phyloP scores from a whole-genome alignment of 2,329 filamentous ascomycete genomes.

The Sporothrix inflata region DNA sequence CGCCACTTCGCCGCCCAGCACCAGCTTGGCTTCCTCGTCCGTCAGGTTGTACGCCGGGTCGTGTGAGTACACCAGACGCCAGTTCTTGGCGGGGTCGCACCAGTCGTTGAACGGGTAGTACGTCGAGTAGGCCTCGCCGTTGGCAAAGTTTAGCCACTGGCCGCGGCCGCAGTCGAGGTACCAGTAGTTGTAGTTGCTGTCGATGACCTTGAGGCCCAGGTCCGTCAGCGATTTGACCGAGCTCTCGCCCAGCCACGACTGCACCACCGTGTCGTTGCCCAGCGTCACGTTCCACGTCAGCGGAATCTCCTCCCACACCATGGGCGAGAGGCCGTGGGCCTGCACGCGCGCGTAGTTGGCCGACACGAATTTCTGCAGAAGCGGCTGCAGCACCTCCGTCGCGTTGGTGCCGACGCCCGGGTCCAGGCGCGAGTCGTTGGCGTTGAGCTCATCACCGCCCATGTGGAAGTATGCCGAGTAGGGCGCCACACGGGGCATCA shows the following conservation, averaged over 20 bases:
- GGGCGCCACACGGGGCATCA: slow-evolving; percentile 71
- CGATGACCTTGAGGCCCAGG: slow-evolving; percentile 71
- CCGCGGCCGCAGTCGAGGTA: slow-evolving; percentile 85
- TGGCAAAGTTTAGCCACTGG: slow-evolving; percentile 73
- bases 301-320: slow-evolving; percentile 90
- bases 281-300: slow-evolving; percentile 77
- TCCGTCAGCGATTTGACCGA: slow-evolving; percentile 64
- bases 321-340: slow-evolving; percentile 66
- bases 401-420: slow-evolving; percentile 70
- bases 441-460: slow-evolving; percentile 85
- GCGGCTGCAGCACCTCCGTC: slow-evolving; percentile 66
- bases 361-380: slow-evolving; percentile 78
- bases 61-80: slow-evolving; percentile 79
- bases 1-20: slow-evolving; percentile 80
- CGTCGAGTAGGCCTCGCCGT: slow-evolving; percentile 53
- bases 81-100: slow-evolving; percentile 79
- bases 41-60: slow-evolving; percentile 71
- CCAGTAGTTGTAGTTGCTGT: slow-evolving; percentile 78
- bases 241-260: slow-evolving; percentile 72
- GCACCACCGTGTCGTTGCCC: slow-evolving; percentile 71
- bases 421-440: slow-evolving; percentile 73
- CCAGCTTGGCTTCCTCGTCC: slow-evolving; percentile 62
- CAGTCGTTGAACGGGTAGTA: slow-evolving; percentile 79
- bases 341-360: slow-evolving; percentile 68
- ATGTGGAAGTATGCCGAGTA: slow-evolving; percentile 81